Conservation (phyloP, 108 stramenopile species). For the Schizochytrium sp. region DNA sequence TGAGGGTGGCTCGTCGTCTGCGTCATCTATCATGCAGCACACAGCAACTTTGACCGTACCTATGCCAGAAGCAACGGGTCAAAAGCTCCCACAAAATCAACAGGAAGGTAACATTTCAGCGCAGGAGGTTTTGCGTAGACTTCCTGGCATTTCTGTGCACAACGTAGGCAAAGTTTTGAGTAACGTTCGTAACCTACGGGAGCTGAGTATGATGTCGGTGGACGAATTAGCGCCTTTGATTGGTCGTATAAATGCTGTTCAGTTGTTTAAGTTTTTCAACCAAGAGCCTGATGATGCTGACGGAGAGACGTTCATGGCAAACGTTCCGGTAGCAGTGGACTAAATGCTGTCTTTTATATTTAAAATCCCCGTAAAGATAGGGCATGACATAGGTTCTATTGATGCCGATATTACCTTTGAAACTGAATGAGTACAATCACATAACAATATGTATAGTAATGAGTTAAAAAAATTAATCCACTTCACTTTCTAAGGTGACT, state of each 20-base stretch:
- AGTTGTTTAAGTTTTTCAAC: constrained; percentile 59
- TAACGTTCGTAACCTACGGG: constrained; percentile 33
- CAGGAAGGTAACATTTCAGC: constrained; percentile 43
- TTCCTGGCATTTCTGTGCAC: constrained; percentile 58
- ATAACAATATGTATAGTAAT: no score
- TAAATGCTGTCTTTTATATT: neutral
- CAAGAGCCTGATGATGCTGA: neutral
- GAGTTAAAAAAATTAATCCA: no score
- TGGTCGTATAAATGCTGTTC: neutral
- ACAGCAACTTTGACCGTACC: neutral
- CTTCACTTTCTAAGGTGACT: no score
- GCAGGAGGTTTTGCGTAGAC: constrained; percentile 32
- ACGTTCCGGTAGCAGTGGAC: neutral
- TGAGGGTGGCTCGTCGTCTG: neutral
- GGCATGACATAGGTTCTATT: neutral
- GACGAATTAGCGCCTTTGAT: neutral
- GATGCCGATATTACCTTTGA: no score
- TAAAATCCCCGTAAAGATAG: neutral
- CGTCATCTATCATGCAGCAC: neutral
- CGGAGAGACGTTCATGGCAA: neutral
- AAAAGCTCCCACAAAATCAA: neutral
- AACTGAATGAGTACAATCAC: no score
- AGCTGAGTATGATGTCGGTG: neutral
- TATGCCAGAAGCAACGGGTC: neutral
- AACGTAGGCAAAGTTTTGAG: constrained; percentile 51